Conservation (phyloP, 305 asterid species). For the Fraxinus paxiana region DNA sequence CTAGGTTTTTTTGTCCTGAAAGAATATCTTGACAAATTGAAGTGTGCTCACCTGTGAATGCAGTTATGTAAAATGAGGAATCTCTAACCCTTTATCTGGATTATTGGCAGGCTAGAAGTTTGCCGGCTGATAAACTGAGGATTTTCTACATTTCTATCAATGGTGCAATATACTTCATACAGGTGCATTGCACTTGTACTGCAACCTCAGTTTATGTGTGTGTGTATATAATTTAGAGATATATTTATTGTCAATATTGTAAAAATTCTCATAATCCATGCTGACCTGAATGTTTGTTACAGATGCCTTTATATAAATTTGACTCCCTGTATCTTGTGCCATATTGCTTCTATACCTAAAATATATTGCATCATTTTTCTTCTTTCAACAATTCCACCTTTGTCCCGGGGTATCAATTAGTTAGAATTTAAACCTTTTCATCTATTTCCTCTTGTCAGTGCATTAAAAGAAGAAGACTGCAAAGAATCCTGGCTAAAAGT, state of each 20-base stretch:
- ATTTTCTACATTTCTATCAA: slow-evolving; percentile 57
- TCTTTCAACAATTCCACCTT: neutral
- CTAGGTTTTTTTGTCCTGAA: neutral
- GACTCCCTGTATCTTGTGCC: slow-evolving; percentile 3
- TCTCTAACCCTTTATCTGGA: slow-evolving; percentile 31
- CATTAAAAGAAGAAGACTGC: neutral
- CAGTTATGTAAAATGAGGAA: slow-evolving; percentile 3
- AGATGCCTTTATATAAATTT: neutral
- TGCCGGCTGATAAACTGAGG: slow-evolving; percentile 85
- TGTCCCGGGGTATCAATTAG: neutral
- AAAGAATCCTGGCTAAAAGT: neutral
- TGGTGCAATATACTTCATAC: slow-evolving; percentile 63
- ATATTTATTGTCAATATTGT: neutral
- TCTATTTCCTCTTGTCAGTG: slow-evolving; percentile 20
- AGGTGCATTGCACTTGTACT: slow-evolving; percentile 44
- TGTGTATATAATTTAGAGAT: neutral
- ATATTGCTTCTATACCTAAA: neutral
- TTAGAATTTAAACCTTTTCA: neutral
- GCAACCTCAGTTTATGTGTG: neutral
- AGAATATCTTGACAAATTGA: neutral
- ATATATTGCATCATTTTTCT: neutral
- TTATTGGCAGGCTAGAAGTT: slow-evolving; percentile 79
- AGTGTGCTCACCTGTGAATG: slow-evolving; percentile 5
- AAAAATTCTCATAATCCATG: slow-evolving; percentile 8
- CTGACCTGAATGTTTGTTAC: slow-evolving; percentile 9